Evolutionary conservation across 2,329 filamentous ascomycete species (phyloP).

Genomic region (Hymenoscyphus occultus): DNA sequence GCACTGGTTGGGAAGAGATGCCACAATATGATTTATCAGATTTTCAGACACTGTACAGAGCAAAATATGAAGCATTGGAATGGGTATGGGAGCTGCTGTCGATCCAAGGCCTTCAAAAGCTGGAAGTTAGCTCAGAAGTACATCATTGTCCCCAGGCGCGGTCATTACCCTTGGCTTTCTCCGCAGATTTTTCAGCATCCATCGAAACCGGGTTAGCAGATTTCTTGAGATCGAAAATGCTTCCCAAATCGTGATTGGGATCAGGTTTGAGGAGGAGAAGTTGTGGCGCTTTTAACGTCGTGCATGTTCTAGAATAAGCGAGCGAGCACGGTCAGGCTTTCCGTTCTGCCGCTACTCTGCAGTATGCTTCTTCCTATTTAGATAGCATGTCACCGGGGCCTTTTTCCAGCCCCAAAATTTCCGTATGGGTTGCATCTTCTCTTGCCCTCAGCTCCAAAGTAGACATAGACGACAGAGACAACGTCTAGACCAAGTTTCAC

Average conservation of each 20-base stretch:
- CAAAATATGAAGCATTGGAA: conserved; percentile 48
- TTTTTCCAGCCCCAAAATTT: too few species aligned
- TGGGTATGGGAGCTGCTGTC: conserved; percentile 56
- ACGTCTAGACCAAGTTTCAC: too few species aligned
- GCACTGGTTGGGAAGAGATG: conserved; percentile 48
- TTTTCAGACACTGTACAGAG: conserved; percentile 45
- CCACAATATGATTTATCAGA: conserved; percentile 45
- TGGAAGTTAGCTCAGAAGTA: conserved; percentile 53
- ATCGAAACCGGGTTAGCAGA: conserved; percentile 55
- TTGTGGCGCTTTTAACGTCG: neutral
- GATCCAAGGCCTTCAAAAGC: conserved; percentile 46
- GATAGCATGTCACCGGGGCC: neutral
- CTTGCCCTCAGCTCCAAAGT: too few species aligned
- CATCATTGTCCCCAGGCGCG: conserved; percentile 52
- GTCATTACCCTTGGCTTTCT: conserved; percentile 54
- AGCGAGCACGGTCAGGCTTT: neutral
- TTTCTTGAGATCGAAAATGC: conserved; percentile 45
- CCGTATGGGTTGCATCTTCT: too few species aligned
- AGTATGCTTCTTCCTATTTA: neutral
- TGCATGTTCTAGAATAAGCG: neutral
- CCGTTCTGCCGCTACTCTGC: neutral
- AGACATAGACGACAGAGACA: too few species aligned
- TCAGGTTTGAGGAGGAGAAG: neutral
- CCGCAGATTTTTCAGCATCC: conserved; percentile 58
- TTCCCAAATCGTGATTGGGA: conserved; percentile 15